Evolutionary conservation across 1,284 basidiomycete species (phyloP), one percentile per base, ranked within the genome.

Genomic region (Apiotrichum domesticum): DNA sequence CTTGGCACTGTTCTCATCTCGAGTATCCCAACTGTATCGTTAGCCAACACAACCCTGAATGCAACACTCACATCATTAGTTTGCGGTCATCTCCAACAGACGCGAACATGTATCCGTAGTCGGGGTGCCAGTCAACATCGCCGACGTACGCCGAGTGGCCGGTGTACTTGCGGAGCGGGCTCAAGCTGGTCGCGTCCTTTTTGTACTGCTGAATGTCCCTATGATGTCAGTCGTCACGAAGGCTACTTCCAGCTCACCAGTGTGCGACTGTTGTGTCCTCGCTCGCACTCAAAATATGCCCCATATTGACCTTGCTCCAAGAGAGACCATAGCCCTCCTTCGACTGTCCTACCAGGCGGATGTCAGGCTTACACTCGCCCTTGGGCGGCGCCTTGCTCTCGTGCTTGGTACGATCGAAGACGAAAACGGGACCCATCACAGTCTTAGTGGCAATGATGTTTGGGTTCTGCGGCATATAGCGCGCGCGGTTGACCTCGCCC

Each of bases 401-500:
- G 76, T 98, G 95, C 77, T 97, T 98, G 48, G 96, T 98, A 57
- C 96, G 80, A 78, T 99, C 96, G 77, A 98, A 99, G 40, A 99
- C 79, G 63, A 89, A 82, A 9, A 97, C 91, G 64, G 95, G 90
- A 13, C 96, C 96, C 5, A 83, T 85, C 7, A 95, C 84, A 9
- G 92, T 81, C 66, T 98, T 95, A 8, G 95, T 98, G 2, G 96
- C 96, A 63, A 99, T 90, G 64, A 99, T 77, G 76, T 98, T 91
- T 6, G 91, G 89, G 71, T 98, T 98, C 77, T 98, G 95, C 13
- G 96, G 96, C 90, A 97, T 98, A 76, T 98, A 99, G 46, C 96
- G 83, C 56, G 96, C 96, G 41, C 94, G 81, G 77, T 99, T 98
- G 68, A 98, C 91, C 76, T 99, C 96, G 51, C 93, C 93, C 8